Conservation (phyloP, 257 asterid genomes). For the Schizonepeta tenuifolia region DNA sequence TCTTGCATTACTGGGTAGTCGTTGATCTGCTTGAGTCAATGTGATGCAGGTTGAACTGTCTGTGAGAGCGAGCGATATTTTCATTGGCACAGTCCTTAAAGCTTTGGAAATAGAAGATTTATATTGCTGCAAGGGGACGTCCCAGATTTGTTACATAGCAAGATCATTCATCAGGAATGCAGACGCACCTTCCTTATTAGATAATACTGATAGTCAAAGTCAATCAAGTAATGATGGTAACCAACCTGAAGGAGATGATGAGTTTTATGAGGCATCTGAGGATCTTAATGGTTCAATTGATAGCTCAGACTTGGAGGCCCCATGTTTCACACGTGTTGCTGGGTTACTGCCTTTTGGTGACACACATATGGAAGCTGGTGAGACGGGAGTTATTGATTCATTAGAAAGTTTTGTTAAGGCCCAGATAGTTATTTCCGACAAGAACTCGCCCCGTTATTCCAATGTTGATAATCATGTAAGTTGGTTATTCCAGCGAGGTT, state of each 20-base stretch:
- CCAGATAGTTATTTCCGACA: conserved; percentile 75
- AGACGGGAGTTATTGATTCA: conserved; percentile 51
- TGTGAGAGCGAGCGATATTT: conserved; percentile 70
- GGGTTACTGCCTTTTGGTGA: conserved; percentile 71
- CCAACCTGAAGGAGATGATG: conserved; percentile 84
- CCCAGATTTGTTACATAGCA: conserved; percentile 66
- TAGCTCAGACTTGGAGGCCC: conserved; percentile 55
- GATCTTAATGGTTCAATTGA: conserved; percentile 67
- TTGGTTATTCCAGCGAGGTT: conserved; percentile 21
- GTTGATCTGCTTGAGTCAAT: conserved; percentile 29
- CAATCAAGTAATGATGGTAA: conserved; percentile 41
- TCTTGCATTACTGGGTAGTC: conserved; percentile 25
- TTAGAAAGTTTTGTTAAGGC: conserved; percentile 92
- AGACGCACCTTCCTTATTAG: conserved; percentile 57
- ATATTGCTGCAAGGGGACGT: conserved; percentile 51
- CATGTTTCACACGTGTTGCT: conserved; percentile 69
- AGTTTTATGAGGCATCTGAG: conserved; percentile 90
- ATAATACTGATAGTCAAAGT: conserved; percentile 39
- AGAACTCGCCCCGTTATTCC: conserved; percentile 69
- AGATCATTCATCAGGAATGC: conserved; percentile 81
- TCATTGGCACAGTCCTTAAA: conserved; percentile 86
- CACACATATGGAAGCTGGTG: conserved; percentile 52
- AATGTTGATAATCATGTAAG: conserved; percentile 77
- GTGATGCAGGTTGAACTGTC: conserved; percentile 81
- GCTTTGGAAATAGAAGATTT: conserved; percentile 93